Evolutionary conservation across 2,329 filamentous ascomycete species (phyloP), one percentile per base, ranked within the genome.

Genomic region (Pseudogymnoascus sp.): DNA sequence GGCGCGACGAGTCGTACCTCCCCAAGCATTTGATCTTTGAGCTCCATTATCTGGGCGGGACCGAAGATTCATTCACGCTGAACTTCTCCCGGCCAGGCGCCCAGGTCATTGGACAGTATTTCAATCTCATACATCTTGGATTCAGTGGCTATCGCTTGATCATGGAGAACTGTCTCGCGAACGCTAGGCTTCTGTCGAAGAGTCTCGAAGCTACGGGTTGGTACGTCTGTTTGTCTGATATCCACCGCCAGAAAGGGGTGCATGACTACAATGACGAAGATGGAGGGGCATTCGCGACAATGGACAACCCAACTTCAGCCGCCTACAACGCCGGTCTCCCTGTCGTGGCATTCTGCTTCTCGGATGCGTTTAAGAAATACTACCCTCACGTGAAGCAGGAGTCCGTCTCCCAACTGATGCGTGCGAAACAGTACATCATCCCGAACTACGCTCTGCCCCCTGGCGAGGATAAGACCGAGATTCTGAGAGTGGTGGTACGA

Each of bases 1-100:
- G 85, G 85, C 79, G 87, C 42, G 85, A 88, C 68, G 81, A 87
- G 67, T 77, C 79, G 2, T 85, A 81, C 67, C 79, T 90, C 5
- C 87, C 88, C 4, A 82, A 87, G 69, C 81, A 89, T 65, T 78
- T 90, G 4, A 80, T 90, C 66, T 90, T 90, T 72, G 84, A 90
- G 72, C 78, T 90, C 16, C 84, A 85, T 72, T 90, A 90, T 69
- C 81, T 90, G 0, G 87, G 87, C 39, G 86, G 86, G n/a, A 87
- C 85, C 0, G 86, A 90, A 69, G 81, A 88, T 70, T 86, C 83
- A 1, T 90, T 85, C 74, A 89, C 86, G 0, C 79, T 90, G 18
- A 90, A 90, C 75, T 90, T 90, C 76, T 89, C 86, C 1, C 82
- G 87, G 0, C 86, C 87, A 0, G 87, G 86, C 2, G 83, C 85